Conservation (phyloP, 306 rosid species). For the Rosa rugosa region DNA sequence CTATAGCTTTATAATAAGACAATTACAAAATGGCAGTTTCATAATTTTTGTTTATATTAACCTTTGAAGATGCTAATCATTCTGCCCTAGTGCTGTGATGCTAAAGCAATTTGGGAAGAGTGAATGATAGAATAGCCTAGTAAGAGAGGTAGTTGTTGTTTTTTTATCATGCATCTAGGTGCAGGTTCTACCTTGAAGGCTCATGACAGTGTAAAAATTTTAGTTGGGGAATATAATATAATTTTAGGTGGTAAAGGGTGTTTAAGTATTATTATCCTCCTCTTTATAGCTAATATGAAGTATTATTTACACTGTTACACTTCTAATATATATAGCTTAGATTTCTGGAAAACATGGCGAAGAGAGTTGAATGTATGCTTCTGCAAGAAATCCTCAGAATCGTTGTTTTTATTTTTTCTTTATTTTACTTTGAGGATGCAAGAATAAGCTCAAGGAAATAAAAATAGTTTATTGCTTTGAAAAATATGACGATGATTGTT, state of each 20-base stretch:
- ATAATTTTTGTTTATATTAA: neutral
- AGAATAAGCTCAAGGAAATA: neutral
- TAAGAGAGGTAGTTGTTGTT: neutral
- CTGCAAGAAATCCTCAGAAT: neutral
- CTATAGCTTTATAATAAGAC: neutral
- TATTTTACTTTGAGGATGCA: neutral
- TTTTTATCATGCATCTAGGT: neutral
- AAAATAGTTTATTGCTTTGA: neutral
- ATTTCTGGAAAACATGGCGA: neutral
- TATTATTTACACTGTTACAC: neutral
- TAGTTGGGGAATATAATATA: neutral
- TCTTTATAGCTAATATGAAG: slow-evolving; percentile 5
- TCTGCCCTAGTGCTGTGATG: neutral
- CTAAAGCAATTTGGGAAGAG: neutral
- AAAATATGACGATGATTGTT: neutral
- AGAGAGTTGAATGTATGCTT: neutral
- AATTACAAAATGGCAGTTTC: neutral
- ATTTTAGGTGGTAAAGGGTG: neutral
- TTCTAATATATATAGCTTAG: neutral
- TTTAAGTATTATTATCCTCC: neutral
- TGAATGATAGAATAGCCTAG: neutral
- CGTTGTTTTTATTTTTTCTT: neutral
- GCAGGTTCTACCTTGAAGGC: neutral
- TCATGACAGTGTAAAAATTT: neutral
- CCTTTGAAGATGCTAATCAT: neutral